phyloP scores from a whole-genome alignment of 495 filamentous ascomycete genomes.

The Xanthoparmelia taractica region DNA sequence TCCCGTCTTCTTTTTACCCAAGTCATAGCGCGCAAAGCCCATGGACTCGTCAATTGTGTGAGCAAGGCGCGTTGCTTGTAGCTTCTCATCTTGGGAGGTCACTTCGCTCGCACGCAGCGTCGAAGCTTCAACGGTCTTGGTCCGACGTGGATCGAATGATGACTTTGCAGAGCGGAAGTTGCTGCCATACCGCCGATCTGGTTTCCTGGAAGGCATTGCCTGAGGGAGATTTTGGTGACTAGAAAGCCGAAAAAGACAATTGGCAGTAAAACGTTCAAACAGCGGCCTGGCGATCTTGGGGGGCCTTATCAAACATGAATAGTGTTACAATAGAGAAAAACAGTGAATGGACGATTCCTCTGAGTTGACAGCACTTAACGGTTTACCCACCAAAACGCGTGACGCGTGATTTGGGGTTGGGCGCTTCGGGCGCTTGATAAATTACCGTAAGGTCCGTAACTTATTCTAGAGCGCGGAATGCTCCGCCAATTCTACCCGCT shows the following conservation, averaged over 20 bases:
- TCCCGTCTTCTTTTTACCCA: constrained; percentile 74
- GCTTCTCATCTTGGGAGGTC: constrained; percentile 77
- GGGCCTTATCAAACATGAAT: background rate
- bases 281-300: background rate
- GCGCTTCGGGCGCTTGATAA: background rate
- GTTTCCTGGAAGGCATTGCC: constrained; percentile 52
- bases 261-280: background rate
- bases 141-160: constrained; percentile 47
- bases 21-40: constrained; percentile 88
- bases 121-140: constrained; percentile 70
- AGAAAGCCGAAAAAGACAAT: background rate
- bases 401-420: background rate
- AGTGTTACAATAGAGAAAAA: background rate
- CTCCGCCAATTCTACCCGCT: background rate
- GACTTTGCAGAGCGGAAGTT: constrained; percentile 44
- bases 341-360: background rate
- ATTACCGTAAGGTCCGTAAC: too few species aligned
- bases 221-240: background rate
- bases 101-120: constrained; percentile 68
- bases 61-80: constrained; percentile 74
- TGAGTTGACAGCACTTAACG: background rate
- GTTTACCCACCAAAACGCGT: background rate
- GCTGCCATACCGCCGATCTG: constrained; percentile 45
- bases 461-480: too few species aligned
- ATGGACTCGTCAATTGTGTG: constrained; percentile 88